phyloP scores from a whole-genome alignment of 331 rosid species.

The Spiraea crenata region DNA sequence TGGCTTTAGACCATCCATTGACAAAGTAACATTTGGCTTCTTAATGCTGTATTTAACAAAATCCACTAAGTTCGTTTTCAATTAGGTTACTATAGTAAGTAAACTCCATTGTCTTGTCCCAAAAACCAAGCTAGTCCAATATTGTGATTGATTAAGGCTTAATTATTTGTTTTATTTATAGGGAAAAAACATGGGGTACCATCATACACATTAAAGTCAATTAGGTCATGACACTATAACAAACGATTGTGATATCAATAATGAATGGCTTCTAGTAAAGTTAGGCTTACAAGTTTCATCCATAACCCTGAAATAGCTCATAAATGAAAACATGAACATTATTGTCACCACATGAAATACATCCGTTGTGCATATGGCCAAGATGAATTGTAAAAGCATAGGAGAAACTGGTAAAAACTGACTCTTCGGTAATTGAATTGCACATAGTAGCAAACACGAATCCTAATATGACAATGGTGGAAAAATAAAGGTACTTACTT shows the following conservation, averaged over 20 bases:
- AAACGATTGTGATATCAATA: conserved; percentile 5
- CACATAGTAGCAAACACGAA: too few relatives aligned
- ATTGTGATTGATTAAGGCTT: not conserved
- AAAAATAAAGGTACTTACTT: too few relatives aligned
- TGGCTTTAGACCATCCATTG: conserved; percentile 11
- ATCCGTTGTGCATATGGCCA: too few relatives aligned
- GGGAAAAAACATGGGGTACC: not conserved
- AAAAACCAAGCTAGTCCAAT: not conserved
- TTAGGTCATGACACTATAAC: not conserved
- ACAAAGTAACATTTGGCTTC: conserved; percentile 18
- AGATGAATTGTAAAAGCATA: too few relatives aligned
- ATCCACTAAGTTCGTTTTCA: conserved; percentile 26
- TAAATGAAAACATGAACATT: too few relatives aligned
- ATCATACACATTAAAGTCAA: conserved; percentile 1
- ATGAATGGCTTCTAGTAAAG: conserved; percentile 10
- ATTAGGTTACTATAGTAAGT: not conserved
- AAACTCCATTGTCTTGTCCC: conserved; percentile 17
- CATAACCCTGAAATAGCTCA: too few relatives aligned
- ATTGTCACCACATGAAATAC: too few relatives aligned
- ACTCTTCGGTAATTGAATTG: too few relatives aligned
- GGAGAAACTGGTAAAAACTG: too few relatives aligned
- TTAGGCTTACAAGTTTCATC: not conserved
- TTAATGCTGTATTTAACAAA: conserved; percentile 20
- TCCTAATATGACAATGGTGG: too few relatives aligned
- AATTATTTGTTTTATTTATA: not conserved